Evolutionary conservation across 2,329 filamentous ascomycete genomes (phyloP), one percentile per base, ranked within the genome.

Genomic region (Trichophyton mentagrophytes): DNA sequence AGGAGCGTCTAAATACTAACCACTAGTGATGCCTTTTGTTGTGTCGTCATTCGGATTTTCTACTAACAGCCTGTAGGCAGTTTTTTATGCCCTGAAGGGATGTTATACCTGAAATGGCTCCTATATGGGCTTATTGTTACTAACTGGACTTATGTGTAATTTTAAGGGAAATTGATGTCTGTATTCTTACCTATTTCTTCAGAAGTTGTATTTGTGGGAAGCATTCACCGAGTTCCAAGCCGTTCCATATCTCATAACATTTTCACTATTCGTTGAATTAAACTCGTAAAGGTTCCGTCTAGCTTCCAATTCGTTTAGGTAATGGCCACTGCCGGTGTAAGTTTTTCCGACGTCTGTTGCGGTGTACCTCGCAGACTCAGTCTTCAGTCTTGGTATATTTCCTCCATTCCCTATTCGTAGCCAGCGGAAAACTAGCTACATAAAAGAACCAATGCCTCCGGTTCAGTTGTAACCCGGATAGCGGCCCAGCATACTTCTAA

Each of bases 61-160:
- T 55, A 55, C 51, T 55, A 55, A 55, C 51, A n/a, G 51, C 30
- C 51, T 55, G 6, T 55, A 38, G 51, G 27, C 51, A 55, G n/a
- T 55, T 25, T 25, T 13, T 27, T 55, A 6, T 55, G 2, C 25
- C 5, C 30, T n/a, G 13, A 36, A 15, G 51, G 17, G 20, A 55
- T 25, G 11, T 51, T 11, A 25, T 51, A 22, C 25, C 25, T 17
- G 25, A 55, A 6, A 55, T 38, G 15, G 15, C 30, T 53, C 8
- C 51, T 13, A 15, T 38, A 36, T 36, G 15, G 20, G n/a, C 30
- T 55, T 17, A 7, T 33, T 55, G 33, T 55, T 55, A 55, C 27
- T 55, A 36, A 55, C 27, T 36, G 30, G 15, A 20, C 33, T 36
- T 17, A 36, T 55, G 13, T 55, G 27, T 55, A 55, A 27, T 55